These are phyloP conservation scores for Peterozyma xylosa DNA, from an alignment of 805 yeast species.

Conservation along the genomic window DNA sequence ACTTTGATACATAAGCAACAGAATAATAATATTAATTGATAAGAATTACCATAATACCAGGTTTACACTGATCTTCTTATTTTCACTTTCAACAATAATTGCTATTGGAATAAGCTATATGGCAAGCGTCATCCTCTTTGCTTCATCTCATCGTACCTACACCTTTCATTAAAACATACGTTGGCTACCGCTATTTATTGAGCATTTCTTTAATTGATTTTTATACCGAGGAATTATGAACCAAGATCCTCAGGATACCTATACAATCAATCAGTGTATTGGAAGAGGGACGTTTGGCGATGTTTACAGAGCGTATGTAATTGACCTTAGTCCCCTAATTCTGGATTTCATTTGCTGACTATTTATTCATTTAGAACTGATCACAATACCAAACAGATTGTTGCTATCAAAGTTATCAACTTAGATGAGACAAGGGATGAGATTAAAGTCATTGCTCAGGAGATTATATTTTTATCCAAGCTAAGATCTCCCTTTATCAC, in stretches of 20 bases:
- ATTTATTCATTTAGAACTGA: constrained; percentile 9
- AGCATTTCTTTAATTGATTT: too few species aligned
- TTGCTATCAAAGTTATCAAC: constrained; percentile 84
- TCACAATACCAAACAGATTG: constrained; percentile 24
- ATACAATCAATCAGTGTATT: constrained; percentile 44
- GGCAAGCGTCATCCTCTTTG: too few species aligned
- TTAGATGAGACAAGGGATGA: constrained; percentile 77
- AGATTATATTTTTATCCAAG: constrained; percentile 66
- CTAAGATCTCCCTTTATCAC: constrained; percentile 65
- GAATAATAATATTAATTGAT: too few species aligned
- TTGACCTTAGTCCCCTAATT: background rate
- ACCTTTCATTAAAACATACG: too few species aligned
- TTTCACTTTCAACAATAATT: too few species aligned
- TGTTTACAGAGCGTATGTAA: constrained; percentile 54
- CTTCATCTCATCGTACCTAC: too few species aligned
- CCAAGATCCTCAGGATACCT: constrained; percentile 8
- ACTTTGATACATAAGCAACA: too few species aligned
- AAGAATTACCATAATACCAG: too few species aligned
- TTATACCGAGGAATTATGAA: constrained; percentile 3
- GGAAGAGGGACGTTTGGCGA: constrained; percentile 88
- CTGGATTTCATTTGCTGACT: background rate
- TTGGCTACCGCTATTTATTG: too few species aligned
- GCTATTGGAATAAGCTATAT: too few species aligned
- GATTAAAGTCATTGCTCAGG: constrained; percentile 62
- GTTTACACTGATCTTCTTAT: too few species aligned